Evolutionary conservation across 495 filamentous ascomycete genomes (phyloP), one percentile per base, ranked within the genome.

Genomic region (Neurospora sp.): DNA sequence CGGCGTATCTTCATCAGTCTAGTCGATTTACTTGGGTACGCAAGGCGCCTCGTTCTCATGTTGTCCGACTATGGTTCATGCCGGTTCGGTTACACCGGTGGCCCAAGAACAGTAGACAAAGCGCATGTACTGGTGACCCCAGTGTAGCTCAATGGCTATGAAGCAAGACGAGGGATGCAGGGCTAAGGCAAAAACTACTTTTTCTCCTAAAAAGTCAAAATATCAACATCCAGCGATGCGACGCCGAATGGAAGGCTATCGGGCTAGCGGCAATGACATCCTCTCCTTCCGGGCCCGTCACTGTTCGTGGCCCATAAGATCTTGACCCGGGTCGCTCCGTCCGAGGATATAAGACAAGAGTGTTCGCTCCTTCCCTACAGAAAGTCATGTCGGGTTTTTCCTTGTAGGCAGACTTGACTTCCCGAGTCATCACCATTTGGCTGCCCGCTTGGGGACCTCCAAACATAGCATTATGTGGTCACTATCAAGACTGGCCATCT

Each of bases 401-500:
- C 12, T 14, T 65, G 27, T 65, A 18, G 27, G 27, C 22, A 65
- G 3, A 65, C 53, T 35, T 35, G 53, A 35, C 7, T 37, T 35
- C 14, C 27, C 27, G 22, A 14, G 8, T 14, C 27, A 61, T 16
- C 14, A 35, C 18, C 14, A 7, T 7, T 65, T 14, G 12, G 22
- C 53, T 61, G 22, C 10, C 22, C 22, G 53, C 53, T 61, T 16
- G 53, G 22, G 8, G 22, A 12, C 12, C 20, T 45, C 45, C 3
- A 10, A 6, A 59, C 5, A 65, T 65, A 35, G 12, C 53, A 35
- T 18, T 65, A 78, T 81, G 76, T 14, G 72, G 72, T 75, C 75
- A 3, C 1, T 74, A 2, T 73, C 71, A 14, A 71, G 72, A 10
- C 70, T 83, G 68, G 74, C 75, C 73, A 22, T 83, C 45, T 72